A percentile compares a stretch with the other conserved stretches of the same genome.
These are phyloP conservation scores for Lagerstroemia speciosa DNA, from an alignment of 345 rosid species.

Conservation along the genomic window DNA sequence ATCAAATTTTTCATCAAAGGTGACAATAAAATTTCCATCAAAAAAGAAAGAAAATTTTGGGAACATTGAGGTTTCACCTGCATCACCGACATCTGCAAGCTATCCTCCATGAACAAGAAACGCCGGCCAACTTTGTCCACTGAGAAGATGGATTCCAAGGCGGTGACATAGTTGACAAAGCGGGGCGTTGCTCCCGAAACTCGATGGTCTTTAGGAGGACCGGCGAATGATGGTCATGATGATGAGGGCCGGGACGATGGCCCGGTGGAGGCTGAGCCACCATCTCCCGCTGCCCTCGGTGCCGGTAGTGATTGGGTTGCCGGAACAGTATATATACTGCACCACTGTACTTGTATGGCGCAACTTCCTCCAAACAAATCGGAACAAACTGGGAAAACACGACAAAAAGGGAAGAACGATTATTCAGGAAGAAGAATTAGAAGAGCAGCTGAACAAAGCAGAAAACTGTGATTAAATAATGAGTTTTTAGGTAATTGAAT, in stretches of 20 bases:
- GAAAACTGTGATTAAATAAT: too few relatives aligned
- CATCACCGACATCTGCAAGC: too few relatives aligned
- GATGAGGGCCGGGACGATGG: constrained; percentile 27
- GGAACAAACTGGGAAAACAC: constrained; percentile 24
- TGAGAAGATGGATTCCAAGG: constrained; percentile 43
- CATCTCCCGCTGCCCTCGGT: constrained; percentile 38
- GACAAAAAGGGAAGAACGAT: too few relatives aligned
- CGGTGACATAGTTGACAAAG: constrained; percentile 28
- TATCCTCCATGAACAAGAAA: constrained; percentile 43
- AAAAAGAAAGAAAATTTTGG: too few relatives aligned
- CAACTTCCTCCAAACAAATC: constrained; percentile 36
- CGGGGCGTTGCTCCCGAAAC: constrained; percentile 53
- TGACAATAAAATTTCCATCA: too few relatives aligned
- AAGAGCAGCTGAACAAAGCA: too few relatives aligned
- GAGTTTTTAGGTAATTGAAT: too few relatives aligned
- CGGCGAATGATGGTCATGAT: constrained; percentile 33
- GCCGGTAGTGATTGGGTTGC: constrained; percentile 20
- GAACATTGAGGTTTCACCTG: too few relatives aligned
- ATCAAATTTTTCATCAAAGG: too few relatives aligned
- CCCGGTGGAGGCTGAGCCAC: constrained; percentile 34
- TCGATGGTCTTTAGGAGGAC: constrained; percentile 57
- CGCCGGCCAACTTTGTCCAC: constrained; percentile 55
- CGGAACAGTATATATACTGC: constrained; percentile 33
- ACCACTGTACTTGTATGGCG: constrained; percentile 32
- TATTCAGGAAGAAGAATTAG: too few relatives aligned